Percentiles rank a stretch among this genome's conserved stretches.
These are phyloP conservation scores for Mallotus repandus DNA, from an alignment of 441 rosid species.

Conservation along the genomic window DNA sequence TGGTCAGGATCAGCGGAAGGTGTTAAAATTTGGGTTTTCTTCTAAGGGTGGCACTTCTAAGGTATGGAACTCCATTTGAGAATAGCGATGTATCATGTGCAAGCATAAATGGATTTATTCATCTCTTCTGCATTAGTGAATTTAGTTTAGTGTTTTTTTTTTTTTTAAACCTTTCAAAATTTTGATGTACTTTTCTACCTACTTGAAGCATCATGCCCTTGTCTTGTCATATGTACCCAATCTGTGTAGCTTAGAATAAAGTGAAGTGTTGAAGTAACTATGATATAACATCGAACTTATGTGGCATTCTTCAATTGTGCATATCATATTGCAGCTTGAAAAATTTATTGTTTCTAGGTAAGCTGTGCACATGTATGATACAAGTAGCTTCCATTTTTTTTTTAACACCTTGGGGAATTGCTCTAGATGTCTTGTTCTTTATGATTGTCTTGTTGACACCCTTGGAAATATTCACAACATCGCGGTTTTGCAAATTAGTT, in stretches of 20 bases:
- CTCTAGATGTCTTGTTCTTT: neutral
- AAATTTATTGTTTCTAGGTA: neutral
- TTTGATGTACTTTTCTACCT: too few species aligned
- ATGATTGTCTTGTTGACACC: neutral
- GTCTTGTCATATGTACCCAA: neutral
- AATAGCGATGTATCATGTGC: neutral
- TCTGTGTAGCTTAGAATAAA: neutral
- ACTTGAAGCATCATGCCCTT: too few species aligned
- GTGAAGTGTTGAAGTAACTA: neutral
- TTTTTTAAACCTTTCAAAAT: too few species aligned
- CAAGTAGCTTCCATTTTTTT: neutral
- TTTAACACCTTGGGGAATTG: neutral
- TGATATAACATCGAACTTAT: neutral
- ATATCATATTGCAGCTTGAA: neutral
- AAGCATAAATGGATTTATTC: too few species aligned
- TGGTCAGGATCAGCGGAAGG: constrained; percentile 78
- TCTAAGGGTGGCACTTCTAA: constrained; percentile 60
- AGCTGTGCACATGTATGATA: neutral
- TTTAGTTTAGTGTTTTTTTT: too few species aligned
- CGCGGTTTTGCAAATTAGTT: too few species aligned
- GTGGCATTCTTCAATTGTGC: neutral
- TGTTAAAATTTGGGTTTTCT: constrained; percentile 82
- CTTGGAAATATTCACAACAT: neutral
- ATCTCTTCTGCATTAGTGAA: too few species aligned
- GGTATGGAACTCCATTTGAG: constrained; percentile 37